Conservation (phyloP, 495 filamentous ascomycete genomes). For the Cudoniella acicularis region DNA sequence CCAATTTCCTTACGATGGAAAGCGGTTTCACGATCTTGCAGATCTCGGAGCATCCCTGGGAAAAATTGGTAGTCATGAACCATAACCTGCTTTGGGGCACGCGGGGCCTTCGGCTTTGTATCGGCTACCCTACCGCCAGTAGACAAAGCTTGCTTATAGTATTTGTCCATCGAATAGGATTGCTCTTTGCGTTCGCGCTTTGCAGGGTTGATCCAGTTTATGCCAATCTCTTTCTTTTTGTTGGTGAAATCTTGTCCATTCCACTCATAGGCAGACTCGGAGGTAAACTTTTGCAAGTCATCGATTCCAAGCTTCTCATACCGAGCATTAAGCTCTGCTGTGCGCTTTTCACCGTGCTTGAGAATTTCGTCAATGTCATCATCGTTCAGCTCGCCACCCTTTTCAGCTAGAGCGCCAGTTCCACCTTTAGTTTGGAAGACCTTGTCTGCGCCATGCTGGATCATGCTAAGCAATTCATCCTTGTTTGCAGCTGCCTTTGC, state of each 20-base stretch:
- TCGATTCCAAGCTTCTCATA: slow-evolving; percentile 99
- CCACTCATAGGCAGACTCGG: slow-evolving; percentile 98
- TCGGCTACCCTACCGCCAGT: slow-evolving; percentile 84
- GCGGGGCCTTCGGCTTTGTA: slow-evolving; percentile 90
- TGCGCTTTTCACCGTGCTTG: slow-evolving; percentile 81
- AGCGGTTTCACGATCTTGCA: slow-evolving; percentile 95
- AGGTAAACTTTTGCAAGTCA: slow-evolving; percentile 95
- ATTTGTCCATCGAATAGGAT: slow-evolving; percentile 97
- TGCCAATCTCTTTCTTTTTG: slow-evolving; percentile 90
- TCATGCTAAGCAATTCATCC: slow-evolving; percentile 95
- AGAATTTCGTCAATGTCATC: slow-evolving; percentile 90
- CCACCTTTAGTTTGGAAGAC: slow-evolving; percentile 72
- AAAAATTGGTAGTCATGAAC: slow-evolving; percentile 99
- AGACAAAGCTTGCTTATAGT: slow-evolving; percentile 87
- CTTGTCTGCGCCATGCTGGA: slow-evolving; percentile 95
- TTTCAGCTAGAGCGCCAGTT: slow-evolving; percentile 51
- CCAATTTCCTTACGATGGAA: slow-evolving; percentile 93
- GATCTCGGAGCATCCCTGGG: slow-evolving; percentile 70
- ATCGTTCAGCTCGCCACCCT: slow-evolving; percentile 64
- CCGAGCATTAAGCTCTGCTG: slow-evolving; percentile 81
- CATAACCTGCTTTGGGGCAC: slow-evolving; percentile 86
- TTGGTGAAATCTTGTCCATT: slow-evolving; percentile 92
- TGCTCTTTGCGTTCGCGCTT: slow-evolving; percentile 99
- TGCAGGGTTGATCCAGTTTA: slow-evolving; percentile 97
- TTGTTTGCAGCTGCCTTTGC: slow-evolving; percentile 85